These are phyloP conservation scores for Blastobotrys aristatus DNA, from an alignment of 1,139 yeast species.

Conservation along the genomic window DNA sequence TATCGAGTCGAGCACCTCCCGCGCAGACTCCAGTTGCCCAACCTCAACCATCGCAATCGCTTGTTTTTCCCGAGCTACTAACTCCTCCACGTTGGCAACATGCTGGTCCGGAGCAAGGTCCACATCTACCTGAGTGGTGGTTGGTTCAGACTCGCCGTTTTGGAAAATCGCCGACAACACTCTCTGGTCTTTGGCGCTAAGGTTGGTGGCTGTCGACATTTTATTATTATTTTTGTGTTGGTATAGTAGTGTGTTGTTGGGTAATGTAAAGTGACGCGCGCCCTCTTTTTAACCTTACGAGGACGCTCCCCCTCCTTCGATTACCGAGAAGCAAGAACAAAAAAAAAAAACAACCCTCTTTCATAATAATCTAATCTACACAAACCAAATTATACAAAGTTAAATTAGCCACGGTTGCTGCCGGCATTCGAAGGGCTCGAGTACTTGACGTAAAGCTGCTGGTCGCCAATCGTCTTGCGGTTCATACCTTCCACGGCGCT, in stretches of 20 bases:
- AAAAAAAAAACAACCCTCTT: neutral
- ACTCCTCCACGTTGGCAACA: slow-evolving; percentile 19
- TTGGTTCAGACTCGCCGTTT: slow-evolving; percentile 17
- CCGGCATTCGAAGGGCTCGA: no score
- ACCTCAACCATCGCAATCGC: slow-evolving; percentile 22
- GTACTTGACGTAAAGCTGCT: slow-evolving; percentile 1
- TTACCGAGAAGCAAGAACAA: neutral
- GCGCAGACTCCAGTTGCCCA: slow-evolving; percentile 16
- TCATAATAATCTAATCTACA: neutral
- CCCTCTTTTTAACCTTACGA: no score
- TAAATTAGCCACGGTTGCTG: no score
- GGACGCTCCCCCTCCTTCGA: neutral
- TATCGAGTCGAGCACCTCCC: slow-evolving; percentile 21
- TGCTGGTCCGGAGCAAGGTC: slow-evolving; percentile 27
- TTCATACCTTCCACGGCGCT: slow-evolving; percentile 7
- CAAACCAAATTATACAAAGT: no score
- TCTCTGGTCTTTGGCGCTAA: slow-evolving; percentile 19
- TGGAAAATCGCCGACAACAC: slow-evolving; percentile 22
- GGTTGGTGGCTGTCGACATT: slow-evolving; percentile 28
- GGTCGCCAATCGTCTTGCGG: slow-evolving; percentile 8
- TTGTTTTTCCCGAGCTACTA: slow-evolving; percentile 24
- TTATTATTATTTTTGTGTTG: slow-evolving; percentile 47
- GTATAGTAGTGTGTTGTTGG: no score
- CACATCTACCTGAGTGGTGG: slow-evolving; percentile 18
- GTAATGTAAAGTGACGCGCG: no score